These are phyloP conservation scores for Globisporangium solare DNA, from an alignment of 352 stramenopile species.

Conservation along the genomic window DNA sequence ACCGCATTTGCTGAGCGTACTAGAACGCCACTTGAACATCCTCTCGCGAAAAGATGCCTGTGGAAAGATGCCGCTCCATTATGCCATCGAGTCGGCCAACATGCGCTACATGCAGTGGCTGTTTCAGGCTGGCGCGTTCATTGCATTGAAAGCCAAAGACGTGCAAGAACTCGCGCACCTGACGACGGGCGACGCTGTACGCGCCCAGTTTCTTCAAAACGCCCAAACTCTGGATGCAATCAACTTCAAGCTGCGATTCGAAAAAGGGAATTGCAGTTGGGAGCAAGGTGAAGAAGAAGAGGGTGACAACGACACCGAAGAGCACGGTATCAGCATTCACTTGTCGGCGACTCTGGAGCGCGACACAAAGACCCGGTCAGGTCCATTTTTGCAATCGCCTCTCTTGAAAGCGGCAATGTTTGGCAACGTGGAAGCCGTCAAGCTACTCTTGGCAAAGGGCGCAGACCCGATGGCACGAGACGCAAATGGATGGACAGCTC, in stretches of 20 bases:
- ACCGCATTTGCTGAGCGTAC: conserved; percentile 20
- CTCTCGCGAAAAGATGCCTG: conserved; percentile 30
- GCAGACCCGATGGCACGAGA: conserved; percentile 34
- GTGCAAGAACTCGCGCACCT: conserved; percentile 31
- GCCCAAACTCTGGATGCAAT: conserved; percentile 34
- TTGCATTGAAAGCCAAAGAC: conserved; percentile 17
- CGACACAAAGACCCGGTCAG: conserved; percentile 12
- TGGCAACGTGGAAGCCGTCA: conserved; percentile 30
- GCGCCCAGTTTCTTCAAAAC: conserved; percentile 27
- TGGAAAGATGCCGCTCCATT: conserved; percentile 42
- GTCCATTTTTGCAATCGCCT: conserved; percentile 27
- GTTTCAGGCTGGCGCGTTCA: conserved; percentile 24
- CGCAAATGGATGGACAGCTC: conserved; percentile 48
- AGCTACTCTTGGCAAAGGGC: conserved; percentile 37
- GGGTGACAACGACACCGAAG: neutral
- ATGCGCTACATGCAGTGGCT: conserved; percentile 29
- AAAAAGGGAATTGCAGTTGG: neutral
- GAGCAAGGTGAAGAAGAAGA: neutral
- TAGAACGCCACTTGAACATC: conserved; percentile 21
- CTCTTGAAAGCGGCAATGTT: conserved; percentile 50
- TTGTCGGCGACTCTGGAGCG: conserved; percentile 30
- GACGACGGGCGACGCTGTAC: conserved; percentile 18
- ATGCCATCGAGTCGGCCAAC: conserved; percentile 40
- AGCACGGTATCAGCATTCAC: conserved; percentile 37
- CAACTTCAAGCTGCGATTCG: conserved; percentile 12